These are phyloP conservation scores for Stagonosporopsis vannaccii DNA, from an alignment of 2,329 filamentous ascomycete genomes.

Conservation along the genomic window DNA sequence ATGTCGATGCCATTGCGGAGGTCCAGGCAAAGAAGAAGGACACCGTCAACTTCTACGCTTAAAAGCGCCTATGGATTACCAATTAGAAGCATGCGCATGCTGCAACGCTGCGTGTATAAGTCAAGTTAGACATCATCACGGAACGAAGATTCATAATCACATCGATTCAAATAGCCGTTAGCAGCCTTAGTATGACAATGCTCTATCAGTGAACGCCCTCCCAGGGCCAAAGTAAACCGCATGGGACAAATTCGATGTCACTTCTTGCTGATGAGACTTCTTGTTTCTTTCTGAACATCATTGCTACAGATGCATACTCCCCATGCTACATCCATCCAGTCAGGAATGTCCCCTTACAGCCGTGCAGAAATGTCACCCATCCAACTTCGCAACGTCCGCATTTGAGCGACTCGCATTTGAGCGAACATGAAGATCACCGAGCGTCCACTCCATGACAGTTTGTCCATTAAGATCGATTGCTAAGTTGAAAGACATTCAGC, in stretches of 20 bases:
- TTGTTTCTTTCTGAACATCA: slow-evolving; percentile 3
- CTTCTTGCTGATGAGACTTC: not conserved
- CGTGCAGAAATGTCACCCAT: not conserved
- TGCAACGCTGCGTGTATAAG: slow-evolving; percentile 39
- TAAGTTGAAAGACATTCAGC: not conserved
- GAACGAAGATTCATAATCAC: slow-evolving; percentile 19
- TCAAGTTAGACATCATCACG: slow-evolving; percentile 39
- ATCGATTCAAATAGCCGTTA: not conserved
- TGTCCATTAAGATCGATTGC: not conserved
- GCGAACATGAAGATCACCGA: not conserved
- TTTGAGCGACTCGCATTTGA: not conserved
- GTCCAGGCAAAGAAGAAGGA: slow-evolving; percentile 94
- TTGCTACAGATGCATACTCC: slow-evolving; percentile 2
- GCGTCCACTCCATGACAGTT: not conserved
- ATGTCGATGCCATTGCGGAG: slow-evolving; percentile 97
- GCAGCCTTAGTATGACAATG: not conserved
- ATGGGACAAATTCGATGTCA: not conserved
- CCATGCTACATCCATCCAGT: not conserved
- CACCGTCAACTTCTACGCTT: slow-evolving; percentile 57
- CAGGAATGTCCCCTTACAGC: not conserved
- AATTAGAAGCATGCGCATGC: slow-evolving; percentile 33
- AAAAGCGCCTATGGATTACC: slow-evolving; percentile 23
- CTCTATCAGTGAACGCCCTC: not conserved
- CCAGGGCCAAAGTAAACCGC: not conserved
- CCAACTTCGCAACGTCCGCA: not conserved